Percentiles rank a stretch among this genome's conserved stretches.
Conservation (phyloP, 2,329 filamentous ascomycete genomes). For the Verticillium albo-atrum region DNA sequence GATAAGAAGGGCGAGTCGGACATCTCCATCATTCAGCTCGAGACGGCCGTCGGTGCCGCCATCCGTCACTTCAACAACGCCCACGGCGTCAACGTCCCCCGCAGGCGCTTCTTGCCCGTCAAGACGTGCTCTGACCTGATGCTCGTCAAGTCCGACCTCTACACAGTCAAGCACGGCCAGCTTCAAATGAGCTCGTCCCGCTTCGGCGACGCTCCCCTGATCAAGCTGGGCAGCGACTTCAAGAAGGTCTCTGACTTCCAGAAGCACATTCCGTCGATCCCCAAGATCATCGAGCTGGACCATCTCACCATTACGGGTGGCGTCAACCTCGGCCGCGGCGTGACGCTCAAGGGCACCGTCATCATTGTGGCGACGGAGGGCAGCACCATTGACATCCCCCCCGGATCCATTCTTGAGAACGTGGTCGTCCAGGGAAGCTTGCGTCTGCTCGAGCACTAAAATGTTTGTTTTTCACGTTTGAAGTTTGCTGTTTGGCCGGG, state of each 20-base stretch:
- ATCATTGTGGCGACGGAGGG: conserved; percentile 98
- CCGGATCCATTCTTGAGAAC: conserved; percentile 96
- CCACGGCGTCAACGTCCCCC: conserved; percentile 97
- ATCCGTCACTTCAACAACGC: conserved; percentile 99
- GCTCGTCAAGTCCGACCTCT: conserved; percentile 99
- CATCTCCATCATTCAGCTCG: conserved; percentile 94
- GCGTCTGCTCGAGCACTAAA: conserved; percentile 64
- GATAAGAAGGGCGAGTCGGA: conserved; percentile 99
- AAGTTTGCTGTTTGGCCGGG: background rate
- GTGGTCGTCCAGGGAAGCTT: conserved; percentile 98
- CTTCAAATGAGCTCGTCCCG: conserved; percentile 94
- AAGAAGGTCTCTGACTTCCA: conserved; percentile 99
- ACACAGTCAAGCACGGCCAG: conserved; percentile 98
- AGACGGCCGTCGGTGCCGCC: conserved; percentile 96
- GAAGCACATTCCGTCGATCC: conserved; percentile 80
- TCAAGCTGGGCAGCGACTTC: conserved; percentile 98
- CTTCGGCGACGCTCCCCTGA: conserved; percentile 93
- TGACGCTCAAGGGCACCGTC: conserved; percentile 95
- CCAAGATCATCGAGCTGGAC: conserved; percentile 86
- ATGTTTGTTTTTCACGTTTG: background rate
- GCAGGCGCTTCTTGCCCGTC: conserved; percentile 96
- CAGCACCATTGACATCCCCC: conserved; percentile 95
- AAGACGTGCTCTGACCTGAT: conserved; percentile 99
- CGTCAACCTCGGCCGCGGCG: conserved; percentile 92
- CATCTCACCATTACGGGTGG: conserved; percentile 97